phyloP scores from a whole-genome alignment of 441 rosid species.

The Metrosideros polymorpha region DNA sequence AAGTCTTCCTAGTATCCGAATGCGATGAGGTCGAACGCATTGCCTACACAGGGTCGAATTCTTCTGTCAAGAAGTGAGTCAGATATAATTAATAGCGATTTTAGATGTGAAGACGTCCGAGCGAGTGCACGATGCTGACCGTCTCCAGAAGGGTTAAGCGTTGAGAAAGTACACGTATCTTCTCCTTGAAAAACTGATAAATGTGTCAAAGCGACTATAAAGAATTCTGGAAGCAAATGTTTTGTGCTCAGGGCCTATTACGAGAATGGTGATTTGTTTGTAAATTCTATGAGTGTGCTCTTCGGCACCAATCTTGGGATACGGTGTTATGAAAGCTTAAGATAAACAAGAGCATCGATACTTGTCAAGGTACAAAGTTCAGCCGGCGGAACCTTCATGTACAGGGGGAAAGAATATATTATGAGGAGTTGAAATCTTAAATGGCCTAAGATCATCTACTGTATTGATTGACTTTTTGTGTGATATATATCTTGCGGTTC shows the following conservation, averaged over 20 bases:
- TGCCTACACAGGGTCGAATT: not conserved
- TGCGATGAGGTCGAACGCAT: not conserved
- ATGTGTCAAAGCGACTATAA: not conserved
- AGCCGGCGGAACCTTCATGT: not conserved
- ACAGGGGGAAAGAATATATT: not conserved
- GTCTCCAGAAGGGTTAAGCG: not conserved
- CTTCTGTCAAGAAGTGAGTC: not conserved
- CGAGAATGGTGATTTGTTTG: not conserved
- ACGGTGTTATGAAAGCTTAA: not conserved
- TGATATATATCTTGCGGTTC: not conserved
- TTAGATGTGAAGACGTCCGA: not conserved
- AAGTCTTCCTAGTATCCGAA: constrained; percentile 13
- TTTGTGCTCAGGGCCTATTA: not conserved
- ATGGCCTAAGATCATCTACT: not conserved
- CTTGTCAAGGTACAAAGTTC: not conserved
- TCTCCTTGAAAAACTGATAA: not conserved
- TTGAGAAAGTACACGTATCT: not conserved
- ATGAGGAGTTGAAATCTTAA: not conserved
- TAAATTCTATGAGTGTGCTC: not conserved
- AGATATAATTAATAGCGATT: not conserved
- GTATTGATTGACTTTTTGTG: not conserved
- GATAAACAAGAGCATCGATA: not conserved
- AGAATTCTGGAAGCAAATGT: not conserved
- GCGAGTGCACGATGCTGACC: not conserved
- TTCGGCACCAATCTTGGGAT: not conserved